phyloP scores from a whole-genome alignment of 2,329 filamentous ascomycete species.

The Neoascochyta sp. region DNA sequence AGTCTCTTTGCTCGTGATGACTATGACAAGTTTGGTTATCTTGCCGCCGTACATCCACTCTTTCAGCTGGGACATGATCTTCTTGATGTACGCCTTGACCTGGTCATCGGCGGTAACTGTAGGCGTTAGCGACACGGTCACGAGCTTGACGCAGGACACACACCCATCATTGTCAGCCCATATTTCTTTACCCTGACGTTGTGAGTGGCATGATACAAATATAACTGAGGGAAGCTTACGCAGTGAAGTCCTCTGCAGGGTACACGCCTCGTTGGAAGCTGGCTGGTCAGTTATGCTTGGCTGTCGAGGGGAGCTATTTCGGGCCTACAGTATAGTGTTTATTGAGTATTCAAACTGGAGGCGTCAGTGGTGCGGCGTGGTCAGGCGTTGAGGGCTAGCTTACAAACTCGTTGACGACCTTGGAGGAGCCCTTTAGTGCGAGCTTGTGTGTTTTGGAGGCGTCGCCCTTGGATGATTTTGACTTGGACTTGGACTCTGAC shows the following conservation, averaged over 20 bases:
- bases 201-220: not conserved
- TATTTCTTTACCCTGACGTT: conserved; percentile 85
- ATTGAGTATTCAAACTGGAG: conserved; percentile 91
- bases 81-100: conserved; percentile 98
- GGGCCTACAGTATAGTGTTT: conserved; percentile 81
- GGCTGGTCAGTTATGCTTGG: conserved; percentile 14
- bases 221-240: conserved; percentile 58
- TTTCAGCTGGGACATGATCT: conserved; percentile 97
- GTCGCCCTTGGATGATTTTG: conserved; percentile 50
- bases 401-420: conserved; percentile 93
- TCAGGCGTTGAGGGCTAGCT: conserved; percentile 38
- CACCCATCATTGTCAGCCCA: conserved; percentile 93
- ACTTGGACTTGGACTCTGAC: conserved; percentile 16
- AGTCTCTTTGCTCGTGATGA: conserved; percentile 95
- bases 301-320: conserved; percentile 1
- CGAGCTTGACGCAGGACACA: conserved; percentile 14
- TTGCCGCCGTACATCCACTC: conserved; percentile 98
- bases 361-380: conserved; percentile 1
- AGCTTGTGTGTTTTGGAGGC: conserved; percentile 95
- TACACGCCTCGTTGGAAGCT: conserved; percentile 83
- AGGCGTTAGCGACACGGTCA: conserved; percentile 13
- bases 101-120: conserved; percentile 91
- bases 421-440: conserved; percentile 77
- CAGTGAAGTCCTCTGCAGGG: conserved; percentile 93
- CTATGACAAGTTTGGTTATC: conserved; percentile 94